phyloP scores from a whole-genome alignment of 2,329 filamentous ascomycete genomes.

The Cercospora janseana region DNA sequence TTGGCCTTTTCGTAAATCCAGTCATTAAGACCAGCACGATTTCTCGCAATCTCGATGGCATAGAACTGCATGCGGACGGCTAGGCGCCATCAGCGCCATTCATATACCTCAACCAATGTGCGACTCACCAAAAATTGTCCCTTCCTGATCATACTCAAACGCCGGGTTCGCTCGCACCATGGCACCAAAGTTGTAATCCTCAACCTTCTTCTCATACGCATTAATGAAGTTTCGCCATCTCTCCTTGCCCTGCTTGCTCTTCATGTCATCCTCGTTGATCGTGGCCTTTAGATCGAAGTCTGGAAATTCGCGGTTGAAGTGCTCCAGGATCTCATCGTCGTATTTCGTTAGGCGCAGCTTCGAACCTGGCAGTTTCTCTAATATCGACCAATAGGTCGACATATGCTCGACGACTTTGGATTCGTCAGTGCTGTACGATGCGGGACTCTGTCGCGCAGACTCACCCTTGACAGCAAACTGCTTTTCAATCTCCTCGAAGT shows the following conservation, averaged over 20 bases:
- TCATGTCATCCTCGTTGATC: constrained; percentile 92
- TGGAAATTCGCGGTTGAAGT: constrained; percentile 84
- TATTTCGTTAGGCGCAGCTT: constrained; percentile 85
- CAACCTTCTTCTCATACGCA: constrained; percentile 88
- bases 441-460: constrained; percentile 16
- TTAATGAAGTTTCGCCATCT: constrained; percentile 93
- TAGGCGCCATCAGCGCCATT: constrained; percentile 28
- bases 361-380: constrained; percentile 88
- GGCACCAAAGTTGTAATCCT: constrained; percentile 97
- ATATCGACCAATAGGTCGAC: constrained; percentile 93
- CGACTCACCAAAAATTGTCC: constrained; percentile 80
- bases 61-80: constrained; percentile 80
- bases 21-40: constrained; percentile 86
- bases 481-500: constrained; percentile 78
- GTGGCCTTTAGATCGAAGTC: constrained; percentile 81
- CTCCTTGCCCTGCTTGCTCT: constrained; percentile 94
- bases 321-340: constrained; percentile 90
- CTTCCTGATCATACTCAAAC: constrained; percentile 80
- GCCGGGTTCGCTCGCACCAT: constrained; percentile 78
- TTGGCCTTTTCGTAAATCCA: constrained; percentile 85
- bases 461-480: constrained; percentile 95
- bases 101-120: neutral
- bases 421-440: constrained; percentile 1
- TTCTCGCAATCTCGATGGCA: constrained; percentile 73
- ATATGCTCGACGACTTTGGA: constrained; percentile 80